Base-by-base conservation (phyloP, 129 eudicot species). In the Rutidosis leptorrhynchoides region DNA sequence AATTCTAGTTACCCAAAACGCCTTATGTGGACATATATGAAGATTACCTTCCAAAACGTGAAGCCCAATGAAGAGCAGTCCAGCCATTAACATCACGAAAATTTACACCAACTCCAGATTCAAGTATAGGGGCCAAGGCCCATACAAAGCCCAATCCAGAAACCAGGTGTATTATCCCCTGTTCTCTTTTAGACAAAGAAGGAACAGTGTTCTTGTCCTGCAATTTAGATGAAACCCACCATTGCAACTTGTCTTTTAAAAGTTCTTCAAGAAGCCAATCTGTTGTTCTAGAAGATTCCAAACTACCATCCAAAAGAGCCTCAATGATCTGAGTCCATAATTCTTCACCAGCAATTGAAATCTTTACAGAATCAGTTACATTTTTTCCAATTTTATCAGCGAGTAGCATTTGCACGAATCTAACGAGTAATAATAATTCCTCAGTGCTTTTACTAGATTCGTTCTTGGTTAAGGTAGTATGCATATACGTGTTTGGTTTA, bases 41-140 rank as follows among this genome's bases (percentile, higher is more conserved):
- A 55, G 10, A 33, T 67, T 83, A 93, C 98, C 98, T 89, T 73
- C 99, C 99, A 81, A 85, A 93, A 61, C 81, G 91, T 60, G 96
- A 95, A 58, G 99, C 99, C 99, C 99, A 94, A 60, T 94, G 99
- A 66, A 94, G 99, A 25, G 99, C 95, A 46, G 97, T 89, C 90
- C 95, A 84, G 67, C 99, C 99, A 58, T 83, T 89, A 22, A 67
- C 69, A 64, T 94, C 99, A 25, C 99, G 97, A 43, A 82, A 94
- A 69, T 94, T 81, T 15, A 89, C 55, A 12, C 82, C 81, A 32
- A 94, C 90, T 64, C 99, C 97, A 73, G 78, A 72, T 58, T 71
- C 74, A 48, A 94, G 86, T 72, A 94, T 74, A 69, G 90, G 95
- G 16, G 69, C 83, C 75, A 94, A 76, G 53, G 99, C 99, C 99